phyloP scores from a whole-genome alignment of 176 grass and related monocot genomes.

The Triticum aestivum region DNA sequence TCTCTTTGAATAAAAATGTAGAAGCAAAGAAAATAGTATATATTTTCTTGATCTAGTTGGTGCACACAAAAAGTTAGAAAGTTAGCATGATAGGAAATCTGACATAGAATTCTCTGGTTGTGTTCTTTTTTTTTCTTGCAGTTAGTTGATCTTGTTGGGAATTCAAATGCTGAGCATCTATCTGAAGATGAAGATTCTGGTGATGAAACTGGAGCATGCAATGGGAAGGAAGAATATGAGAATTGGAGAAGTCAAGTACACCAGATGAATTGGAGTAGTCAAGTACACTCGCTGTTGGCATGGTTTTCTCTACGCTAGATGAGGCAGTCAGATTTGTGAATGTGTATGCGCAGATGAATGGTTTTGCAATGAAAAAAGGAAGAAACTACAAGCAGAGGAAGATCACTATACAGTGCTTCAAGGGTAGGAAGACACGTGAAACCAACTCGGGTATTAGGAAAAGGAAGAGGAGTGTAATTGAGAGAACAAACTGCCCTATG shows the following conservation, averaged over 20 bases:
- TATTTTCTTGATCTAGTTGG: too few species aligned
- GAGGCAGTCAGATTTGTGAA: slow-evolving; percentile 6
- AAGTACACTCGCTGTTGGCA: slow-evolving; percentile 20
- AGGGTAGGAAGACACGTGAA: not conserved
- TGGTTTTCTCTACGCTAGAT: slow-evolving; percentile 1
- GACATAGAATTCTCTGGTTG: too few species aligned
- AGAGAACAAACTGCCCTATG: not conserved
- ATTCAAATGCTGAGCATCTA: too few species aligned
- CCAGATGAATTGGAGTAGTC: slow-evolving; percentile 16
- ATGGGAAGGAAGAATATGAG: not conserved
- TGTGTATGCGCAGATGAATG: slow-evolving; percentile 6
- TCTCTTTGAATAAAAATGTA: too few species aligned
- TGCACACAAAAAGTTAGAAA: too few species aligned
- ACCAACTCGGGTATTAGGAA: not conserved
- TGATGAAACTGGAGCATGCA: not conserved
- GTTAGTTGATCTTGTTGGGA: too few species aligned
- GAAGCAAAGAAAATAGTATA: too few species aligned
- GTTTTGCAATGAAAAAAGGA: slow-evolving; percentile 6
- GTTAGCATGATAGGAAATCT: too few species aligned
- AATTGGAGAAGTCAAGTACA: slow-evolving; percentile 7
- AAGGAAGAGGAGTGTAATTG: not conserved
- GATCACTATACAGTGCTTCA: slow-evolving; percentile 21
- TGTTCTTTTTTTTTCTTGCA: too few species aligned
- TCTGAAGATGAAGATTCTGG: not conserved
- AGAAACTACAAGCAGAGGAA: slow-evolving; percentile 23